Evolutionary conservation across 139 green algal species (phyloP).

Genomic region (Closterium sp.): DNA sequence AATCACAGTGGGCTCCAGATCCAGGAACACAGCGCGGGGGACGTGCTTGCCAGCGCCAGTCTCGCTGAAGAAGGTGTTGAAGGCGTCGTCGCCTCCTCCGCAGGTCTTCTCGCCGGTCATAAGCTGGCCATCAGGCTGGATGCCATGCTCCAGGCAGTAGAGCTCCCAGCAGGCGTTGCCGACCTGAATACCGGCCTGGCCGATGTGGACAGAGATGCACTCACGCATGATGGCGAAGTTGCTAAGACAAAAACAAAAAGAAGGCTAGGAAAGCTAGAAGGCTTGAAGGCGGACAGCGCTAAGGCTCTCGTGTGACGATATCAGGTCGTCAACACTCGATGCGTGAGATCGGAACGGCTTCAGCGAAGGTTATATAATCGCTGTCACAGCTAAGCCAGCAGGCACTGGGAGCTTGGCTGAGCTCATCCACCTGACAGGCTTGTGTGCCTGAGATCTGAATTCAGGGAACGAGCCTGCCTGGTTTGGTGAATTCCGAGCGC

Average conservation of each 20-base stretch:
- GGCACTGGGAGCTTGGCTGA: not conserved
- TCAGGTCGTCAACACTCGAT: conserved; percentile 2
- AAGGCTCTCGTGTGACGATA: not conserved
- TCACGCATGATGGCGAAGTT: conserved; percentile 16
- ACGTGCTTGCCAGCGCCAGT: conserved; percentile 67
- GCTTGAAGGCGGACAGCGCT: not conserved
- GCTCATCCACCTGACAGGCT: not conserved
- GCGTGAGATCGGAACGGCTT: not conserved
- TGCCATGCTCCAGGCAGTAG: conserved; percentile 98
- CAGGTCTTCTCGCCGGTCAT: conserved; percentile 88
- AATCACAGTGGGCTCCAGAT: conserved; percentile 66
- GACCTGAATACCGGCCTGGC: conserved; percentile 78
- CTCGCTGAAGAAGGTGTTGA: conserved; percentile 70
- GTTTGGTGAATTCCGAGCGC: not conserved
- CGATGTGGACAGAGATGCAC: conserved; percentile 24
- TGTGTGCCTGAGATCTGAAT: not conserved
- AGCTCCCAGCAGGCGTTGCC: conserved; percentile 99
- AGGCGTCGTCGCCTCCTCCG: conserved; percentile 60
- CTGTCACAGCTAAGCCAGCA: not conserved
- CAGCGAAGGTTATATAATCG: not conserved
- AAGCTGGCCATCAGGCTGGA: conserved; percentile 64
- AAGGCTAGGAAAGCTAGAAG: conserved; percentile 9
- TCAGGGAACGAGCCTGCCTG: not conserved
- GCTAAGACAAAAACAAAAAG: not conserved
- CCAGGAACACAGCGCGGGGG: conserved; percentile 59